A percentile compares a stretch with the other conserved stretches of the same genome.
Conservation (phyloP, 139 green algal species). For the Chlamydomonas sphaeroides region DNA sequence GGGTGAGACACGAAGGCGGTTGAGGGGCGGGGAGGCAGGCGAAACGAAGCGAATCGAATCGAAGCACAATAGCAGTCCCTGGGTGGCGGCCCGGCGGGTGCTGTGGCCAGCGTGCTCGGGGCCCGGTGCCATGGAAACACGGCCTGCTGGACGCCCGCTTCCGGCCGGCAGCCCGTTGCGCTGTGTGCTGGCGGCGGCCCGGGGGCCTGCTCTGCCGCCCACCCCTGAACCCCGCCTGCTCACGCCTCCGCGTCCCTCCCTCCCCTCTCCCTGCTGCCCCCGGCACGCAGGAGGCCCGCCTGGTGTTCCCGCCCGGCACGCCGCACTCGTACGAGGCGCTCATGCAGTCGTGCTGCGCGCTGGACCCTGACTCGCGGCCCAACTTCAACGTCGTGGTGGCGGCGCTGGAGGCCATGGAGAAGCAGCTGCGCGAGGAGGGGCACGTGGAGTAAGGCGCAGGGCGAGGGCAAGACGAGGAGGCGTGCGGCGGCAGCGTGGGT, state of each 20-base stretch:
- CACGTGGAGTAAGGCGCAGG: not conserved
- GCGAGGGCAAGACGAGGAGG: too few relatives aligned
- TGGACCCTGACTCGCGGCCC: constrained; percentile 41
- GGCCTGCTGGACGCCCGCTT: too few relatives aligned
- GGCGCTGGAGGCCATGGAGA: constrained; percentile 22
- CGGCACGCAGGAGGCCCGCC: constrained; percentile 40
- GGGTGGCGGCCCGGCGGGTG: too few relatives aligned
- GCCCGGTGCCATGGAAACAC: too few relatives aligned
- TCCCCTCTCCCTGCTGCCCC: constrained; percentile 5
- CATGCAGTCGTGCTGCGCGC: constrained; percentile 44
- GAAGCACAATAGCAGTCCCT: too few relatives aligned
- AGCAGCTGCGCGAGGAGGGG: not conserved
- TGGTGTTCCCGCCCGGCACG: constrained; percentile 42
- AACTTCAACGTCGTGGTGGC: constrained; percentile 23
- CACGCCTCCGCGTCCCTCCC: not conserved
- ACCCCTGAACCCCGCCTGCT: not conserved
- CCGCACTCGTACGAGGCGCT: constrained; percentile 41
- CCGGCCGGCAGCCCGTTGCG: too few relatives aligned
- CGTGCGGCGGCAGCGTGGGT: too few relatives aligned
- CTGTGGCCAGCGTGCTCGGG: too few relatives aligned
- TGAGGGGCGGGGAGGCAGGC: not conserved
- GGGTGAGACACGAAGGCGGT: not conserved
- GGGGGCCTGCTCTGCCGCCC: not conserved
- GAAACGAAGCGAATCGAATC: too few relatives aligned
- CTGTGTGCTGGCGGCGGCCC: not conserved